Percentiles rank a stretch among this genome's conserved stretches.
phyloP scores from a whole-genome alignment of 352 stramenopile species.

The Globisporangium orthogonon region DNA sequence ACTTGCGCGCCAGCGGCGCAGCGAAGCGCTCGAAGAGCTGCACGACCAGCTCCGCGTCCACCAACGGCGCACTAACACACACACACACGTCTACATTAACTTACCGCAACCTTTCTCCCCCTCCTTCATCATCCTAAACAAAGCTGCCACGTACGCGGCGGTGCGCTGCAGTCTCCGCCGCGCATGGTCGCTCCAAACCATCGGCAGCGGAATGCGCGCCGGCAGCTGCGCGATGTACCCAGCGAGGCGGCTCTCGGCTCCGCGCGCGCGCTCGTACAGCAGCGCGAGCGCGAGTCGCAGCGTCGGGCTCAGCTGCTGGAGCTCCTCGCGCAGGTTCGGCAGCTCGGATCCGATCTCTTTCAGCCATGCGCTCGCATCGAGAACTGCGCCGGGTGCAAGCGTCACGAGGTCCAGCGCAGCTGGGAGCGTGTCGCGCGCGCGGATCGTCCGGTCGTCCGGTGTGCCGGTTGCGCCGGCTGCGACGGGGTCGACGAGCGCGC shows the following conservation, averaged over 20 bases:
- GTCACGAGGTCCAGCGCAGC: slow-evolving; percentile 31
- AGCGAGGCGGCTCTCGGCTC: slow-evolving; percentile 31
- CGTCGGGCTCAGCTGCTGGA: slow-evolving; percentile 34
- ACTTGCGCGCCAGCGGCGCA: slow-evolving; percentile 25
- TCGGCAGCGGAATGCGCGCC: slow-evolving; percentile 32
- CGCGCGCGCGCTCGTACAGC: slow-evolving; percentile 30
- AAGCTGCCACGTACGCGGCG: slow-evolving; percentile 28
- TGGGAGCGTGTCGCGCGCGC: slow-evolving; percentile 24
- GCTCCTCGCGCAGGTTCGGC: slow-evolving; percentile 19
- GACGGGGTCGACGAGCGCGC: slow-evolving; percentile 33
- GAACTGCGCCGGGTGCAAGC: slow-evolving; percentile 26
- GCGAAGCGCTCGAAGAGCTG: slow-evolving; percentile 38
- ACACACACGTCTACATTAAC: too few relatives aligned
- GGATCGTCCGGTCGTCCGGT: slow-evolving; percentile 21
- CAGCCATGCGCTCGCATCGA: slow-evolving; percentile 51
- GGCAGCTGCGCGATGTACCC: slow-evolving; percentile 65
- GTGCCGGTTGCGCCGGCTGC: slow-evolving; percentile 11
- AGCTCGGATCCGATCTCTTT: not conserved
- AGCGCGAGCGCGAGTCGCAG: slow-evolving; percentile 40
- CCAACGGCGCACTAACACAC: slow-evolving; percentile 26
- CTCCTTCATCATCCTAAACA: too few relatives aligned
- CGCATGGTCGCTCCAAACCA: slow-evolving; percentile 27
- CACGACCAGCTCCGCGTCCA: slow-evolving; percentile 50
- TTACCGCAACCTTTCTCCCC: too few relatives aligned
- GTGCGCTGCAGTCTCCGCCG: slow-evolving; percentile 38